Evolutionary conservation across 306 rosid species (phyloP).

Genomic region (Prosopis cineraria): DNA sequence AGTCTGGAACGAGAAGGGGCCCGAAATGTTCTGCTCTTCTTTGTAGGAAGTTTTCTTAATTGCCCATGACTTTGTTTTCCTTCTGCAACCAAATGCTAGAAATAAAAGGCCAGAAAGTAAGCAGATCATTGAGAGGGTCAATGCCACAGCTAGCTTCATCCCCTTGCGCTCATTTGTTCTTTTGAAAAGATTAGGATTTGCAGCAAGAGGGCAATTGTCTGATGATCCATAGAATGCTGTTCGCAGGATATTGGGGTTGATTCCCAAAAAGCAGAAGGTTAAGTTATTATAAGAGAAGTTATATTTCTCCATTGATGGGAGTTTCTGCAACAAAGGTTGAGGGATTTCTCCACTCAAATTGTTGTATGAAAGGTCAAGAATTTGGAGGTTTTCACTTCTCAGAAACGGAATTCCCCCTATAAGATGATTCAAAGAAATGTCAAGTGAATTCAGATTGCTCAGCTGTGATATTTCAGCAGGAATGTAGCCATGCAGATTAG

Average conservation of each 20-base stretch:
- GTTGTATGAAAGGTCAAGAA: constrained; percentile 82
- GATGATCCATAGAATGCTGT: constrained; percentile 69
- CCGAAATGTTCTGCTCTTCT: constrained; percentile 87
- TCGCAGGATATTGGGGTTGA: constrained; percentile 50
- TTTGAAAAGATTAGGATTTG: constrained; percentile 63
- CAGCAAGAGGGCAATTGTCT: constrained; percentile 92
- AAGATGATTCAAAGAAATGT: constrained; percentile 81
- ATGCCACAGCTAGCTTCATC: constrained; percentile 73
- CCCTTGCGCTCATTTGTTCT: constrained; percentile 50
- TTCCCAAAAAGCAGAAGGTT: constrained; percentile 68
- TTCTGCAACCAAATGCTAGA: constrained; percentile 82
- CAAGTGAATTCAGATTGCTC: constrained; percentile 66
- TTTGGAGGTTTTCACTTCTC: constrained; percentile 49
- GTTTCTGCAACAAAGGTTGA: constrained; percentile 53
- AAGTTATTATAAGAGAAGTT: constrained; percentile 93
- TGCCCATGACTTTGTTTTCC: constrained; percentile 74
- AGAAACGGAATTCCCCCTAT: constrained; percentile 61
- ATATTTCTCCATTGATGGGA: constrained; percentile 75
- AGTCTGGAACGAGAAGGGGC: constrained; percentile 95
- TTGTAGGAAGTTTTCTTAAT: constrained; percentile 73
- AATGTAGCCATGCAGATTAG: constrained; percentile 69
- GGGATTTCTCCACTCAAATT: constrained; percentile 87
- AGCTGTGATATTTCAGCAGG: constrained; percentile 64
- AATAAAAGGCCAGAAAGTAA: constrained; percentile 75
- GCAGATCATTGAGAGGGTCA: constrained; percentile 73